Conservation (phyloP, 2,329 filamentous ascomycete species). For the Aotearoamyces nothofagi region DNA sequence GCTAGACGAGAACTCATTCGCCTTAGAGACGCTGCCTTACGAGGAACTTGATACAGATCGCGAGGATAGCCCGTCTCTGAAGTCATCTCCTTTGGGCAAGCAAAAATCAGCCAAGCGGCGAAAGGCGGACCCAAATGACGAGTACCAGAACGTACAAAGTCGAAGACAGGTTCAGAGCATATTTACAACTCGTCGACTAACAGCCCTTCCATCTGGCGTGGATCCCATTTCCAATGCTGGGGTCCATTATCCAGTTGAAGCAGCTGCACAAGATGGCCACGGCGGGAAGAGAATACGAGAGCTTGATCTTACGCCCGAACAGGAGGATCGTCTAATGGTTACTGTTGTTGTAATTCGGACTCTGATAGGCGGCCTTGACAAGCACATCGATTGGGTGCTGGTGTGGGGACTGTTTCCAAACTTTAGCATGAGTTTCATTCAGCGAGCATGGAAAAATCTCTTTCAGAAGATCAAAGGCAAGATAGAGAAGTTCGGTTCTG, state of each 20-base stretch:
- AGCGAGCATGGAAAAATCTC: slow-evolving; percentile 38
- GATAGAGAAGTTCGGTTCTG: slow-evolving; percentile 39
- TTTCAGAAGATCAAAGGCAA: slow-evolving; percentile 34
- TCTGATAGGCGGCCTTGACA: slow-evolving; percentile 43
- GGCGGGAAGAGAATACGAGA: slow-evolving; percentile 6
- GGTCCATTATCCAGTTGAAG: neutral
- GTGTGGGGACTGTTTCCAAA: slow-evolving; percentile 39
- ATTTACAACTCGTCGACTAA: slow-evolving; percentile 10
- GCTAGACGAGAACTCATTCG: slow-evolving; percentile 25
- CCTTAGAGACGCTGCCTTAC: slow-evolving; percentile 27
- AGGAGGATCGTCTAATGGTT: slow-evolving; percentile 34
- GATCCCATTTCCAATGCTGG: neutral
- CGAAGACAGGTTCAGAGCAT: slow-evolving; percentile 2
- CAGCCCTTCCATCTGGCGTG: slow-evolving; percentile 4
- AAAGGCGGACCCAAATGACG: neutral
- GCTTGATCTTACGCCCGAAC: slow-evolving; percentile 21
- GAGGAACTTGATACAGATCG: slow-evolving; percentile 21
- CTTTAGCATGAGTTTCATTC: slow-evolving; percentile 33
- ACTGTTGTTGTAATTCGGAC: slow-evolving; percentile 42
- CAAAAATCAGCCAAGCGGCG: neutral
- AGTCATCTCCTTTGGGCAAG: too few species aligned
- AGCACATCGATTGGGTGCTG: slow-evolving; percentile 44
- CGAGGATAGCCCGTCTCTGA: neutral
- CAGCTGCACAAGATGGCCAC: slow-evolving; percentile 4
- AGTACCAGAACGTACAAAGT: neutral